Evolutionary conservation across 1,284 basidiomycete species (phyloP).

Genomic region (Peniophora sp.): DNA sequence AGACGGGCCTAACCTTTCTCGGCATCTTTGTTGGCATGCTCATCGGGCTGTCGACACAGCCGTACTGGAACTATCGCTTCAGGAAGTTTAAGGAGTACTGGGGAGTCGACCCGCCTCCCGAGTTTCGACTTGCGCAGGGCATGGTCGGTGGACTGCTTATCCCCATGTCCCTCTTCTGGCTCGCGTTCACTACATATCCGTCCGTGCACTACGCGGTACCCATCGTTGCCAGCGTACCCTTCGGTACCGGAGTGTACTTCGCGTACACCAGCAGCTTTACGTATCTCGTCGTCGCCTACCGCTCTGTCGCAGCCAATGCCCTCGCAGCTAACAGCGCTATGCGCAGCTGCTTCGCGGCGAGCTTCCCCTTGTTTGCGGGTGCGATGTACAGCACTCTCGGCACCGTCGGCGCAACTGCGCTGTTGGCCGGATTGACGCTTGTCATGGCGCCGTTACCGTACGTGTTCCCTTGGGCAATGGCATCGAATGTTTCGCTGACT

Average conservation of each 20-base stretch:
- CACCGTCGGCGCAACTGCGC: slow-evolving; percentile 66
- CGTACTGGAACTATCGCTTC: slow-evolving; percentile 46
- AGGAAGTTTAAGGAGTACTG: slow-evolving; percentile 23
- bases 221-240: slow-evolving; percentile 56
- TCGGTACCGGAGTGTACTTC: slow-evolving; percentile 52
- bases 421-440: slow-evolving; percentile 67
- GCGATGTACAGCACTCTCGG: slow-evolving; percentile 55
- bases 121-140: slow-evolving; percentile 60
- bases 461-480: slow-evolving; percentile 18
- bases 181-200: slow-evolving; percentile 67
- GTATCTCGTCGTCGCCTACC: slow-evolving; percentile 64
- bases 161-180: slow-evolving; percentile 62
- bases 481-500: not conserved
- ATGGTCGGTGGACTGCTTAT: slow-evolving; percentile 63
- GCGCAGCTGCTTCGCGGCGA: slow-evolving; percentile 60
- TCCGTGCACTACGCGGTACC: slow-evolving; percentile 68
- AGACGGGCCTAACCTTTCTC: slow-evolving; percentile 60
- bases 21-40: slow-evolving; percentile 69
- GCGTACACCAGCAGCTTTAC: slow-evolving; percentile 67
- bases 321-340: slow-evolving; percentile 70
- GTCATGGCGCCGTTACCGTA: slow-evolving; percentile 68
- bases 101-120: slow-evolving; percentile 54
- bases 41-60: slow-evolving; percentile 44
- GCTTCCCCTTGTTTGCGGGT: slow-evolving; percentile 63
- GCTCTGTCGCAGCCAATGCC: slow-evolving; percentile 71